A percentile compares a stretch with the other conserved stretches of the same genome.
Evolutionary conservation across 495 filamentous ascomycete genomes (phyloP).

Genomic region (Barbatosphaeria neglecta): DNA sequence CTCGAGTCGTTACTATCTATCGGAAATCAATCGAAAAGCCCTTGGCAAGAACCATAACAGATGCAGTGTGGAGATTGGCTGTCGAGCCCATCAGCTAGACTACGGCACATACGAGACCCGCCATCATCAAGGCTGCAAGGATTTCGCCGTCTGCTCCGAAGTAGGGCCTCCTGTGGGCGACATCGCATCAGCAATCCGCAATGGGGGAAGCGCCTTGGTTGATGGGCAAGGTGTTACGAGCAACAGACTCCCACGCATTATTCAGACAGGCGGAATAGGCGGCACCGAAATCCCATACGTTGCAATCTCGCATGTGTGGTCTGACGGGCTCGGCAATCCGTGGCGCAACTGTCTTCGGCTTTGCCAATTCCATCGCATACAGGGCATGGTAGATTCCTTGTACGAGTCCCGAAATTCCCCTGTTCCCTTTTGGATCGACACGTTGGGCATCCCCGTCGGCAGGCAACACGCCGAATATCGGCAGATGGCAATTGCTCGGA

Average conservation of each 20-base stretch:
- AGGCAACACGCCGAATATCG: not conserved
- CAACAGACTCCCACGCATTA: not conserved
- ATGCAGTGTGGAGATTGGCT: not conserved
- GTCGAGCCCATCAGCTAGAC: not conserved
- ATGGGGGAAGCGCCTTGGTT: not conserved
- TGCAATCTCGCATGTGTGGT: not conserved
- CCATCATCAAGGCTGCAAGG: not conserved
- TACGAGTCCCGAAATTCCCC: not conserved
- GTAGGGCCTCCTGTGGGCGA: not conserved
- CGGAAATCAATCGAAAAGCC: not conserved
- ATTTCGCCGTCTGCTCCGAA: not conserved
- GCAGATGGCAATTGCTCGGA: not conserved
- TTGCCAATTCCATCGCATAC: not conserved
- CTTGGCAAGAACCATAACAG: not conserved
- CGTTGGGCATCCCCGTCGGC: not conserved
- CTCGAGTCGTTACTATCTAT: not conserved
- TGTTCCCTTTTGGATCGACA: not conserved
- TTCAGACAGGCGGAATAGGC: not conserved
- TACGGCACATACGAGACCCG: not conserved
- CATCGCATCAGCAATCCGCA: not conserved
- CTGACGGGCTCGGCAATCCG: not conserved
- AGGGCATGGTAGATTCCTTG: not conserved
- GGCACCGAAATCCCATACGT: not conserved
- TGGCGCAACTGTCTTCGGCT: not conserved
- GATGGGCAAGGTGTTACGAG: not conserved